Evolutionary conservation across 345 rosid species (phyloP).

Genomic region (Fremontodendron californicum): DNA sequence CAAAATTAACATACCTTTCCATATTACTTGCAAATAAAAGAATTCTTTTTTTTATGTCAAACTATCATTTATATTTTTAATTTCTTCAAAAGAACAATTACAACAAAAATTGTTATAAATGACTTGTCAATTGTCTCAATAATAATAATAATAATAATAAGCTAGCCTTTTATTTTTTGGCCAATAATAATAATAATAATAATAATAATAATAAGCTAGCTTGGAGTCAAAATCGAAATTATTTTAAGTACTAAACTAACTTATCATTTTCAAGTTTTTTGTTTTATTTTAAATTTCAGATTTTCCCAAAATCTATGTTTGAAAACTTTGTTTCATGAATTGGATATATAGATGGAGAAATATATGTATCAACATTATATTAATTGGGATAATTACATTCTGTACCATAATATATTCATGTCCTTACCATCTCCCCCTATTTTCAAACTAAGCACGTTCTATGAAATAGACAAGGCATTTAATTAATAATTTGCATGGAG

Average conservation of each 20-base stretch:
- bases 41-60: too few relatives aligned
- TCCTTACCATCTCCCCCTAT: background rate
- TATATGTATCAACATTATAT: background rate
- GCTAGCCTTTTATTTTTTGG: background rate
- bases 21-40: too few relatives aligned
- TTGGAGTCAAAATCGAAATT: background rate
- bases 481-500: background rate
- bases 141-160: background rate
- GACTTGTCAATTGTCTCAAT: background rate
- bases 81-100: too few relatives aligned
- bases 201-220: too few relatives aligned
- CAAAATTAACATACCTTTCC: too few relatives aligned
- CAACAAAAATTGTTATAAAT: background rate
- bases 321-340: slow-evolving; percentile 1
- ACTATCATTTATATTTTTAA: too few relatives aligned
- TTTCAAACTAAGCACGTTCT: slow-evolving; percentile 6
- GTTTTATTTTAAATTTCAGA: background rate
- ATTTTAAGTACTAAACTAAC: background rate
- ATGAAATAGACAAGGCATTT: background rate
- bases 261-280: background rate
- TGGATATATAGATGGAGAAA: background rate
- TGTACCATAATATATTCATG: background rate
- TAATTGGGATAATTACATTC: background rate
- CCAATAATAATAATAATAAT: too few relatives aligned
- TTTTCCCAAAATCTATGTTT: background rate